Evolutionary conservation across 2,329 filamentous ascomycete genomes (phyloP), one percentile per base, ranked within the genome.

Genomic region (Scleromitrula shiraiana): DNA sequence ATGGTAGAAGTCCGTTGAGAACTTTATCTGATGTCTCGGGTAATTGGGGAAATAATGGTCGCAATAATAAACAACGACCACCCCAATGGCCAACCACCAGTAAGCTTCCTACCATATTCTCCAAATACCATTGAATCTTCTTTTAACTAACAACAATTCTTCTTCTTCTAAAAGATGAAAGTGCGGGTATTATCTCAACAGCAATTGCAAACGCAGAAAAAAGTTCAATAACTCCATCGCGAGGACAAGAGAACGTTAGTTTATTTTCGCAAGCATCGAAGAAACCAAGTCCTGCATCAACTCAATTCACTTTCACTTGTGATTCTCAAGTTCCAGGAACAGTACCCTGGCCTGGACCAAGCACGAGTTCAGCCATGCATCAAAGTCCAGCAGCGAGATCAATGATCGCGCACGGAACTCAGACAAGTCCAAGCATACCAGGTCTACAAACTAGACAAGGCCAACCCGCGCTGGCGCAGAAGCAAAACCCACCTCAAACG

Each of bases 291-390:
- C 80, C 86, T 4, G 78, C 83, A 5, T 88, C 89, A 49, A 85
- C 86, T 0, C 88, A 96, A 59, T 98, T 98, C 65, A 98, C 93
- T 8, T 98, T 98, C 63, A 95, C 88, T 10, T 96, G 89, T 67
- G 87, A 94, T 60, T 91, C 90, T 1, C 88, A 93, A 63, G 88
- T 89, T 30, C 83, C 87, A 1, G 88, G 84, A 50, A 81, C 84
- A 48, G 78, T 88, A 64, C 80, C 82, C 43, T 88, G 85, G 82
- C 85, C 86, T 36, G 80, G 82, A 61, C 49, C 58, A 22, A 54
- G 48, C 17, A 56, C 35, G 50, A 43, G 50, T n/a, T 30, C 50
- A 27, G 41, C 41, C 19, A 56, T 60, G 46, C 48, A 58, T 44
- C 54, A 57, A 50, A 58, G 50, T 47, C 55, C 56, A 42, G 49